Conservation (phyloP, 164 flowering plant species). For the Houttuynia cordata region DNA sequence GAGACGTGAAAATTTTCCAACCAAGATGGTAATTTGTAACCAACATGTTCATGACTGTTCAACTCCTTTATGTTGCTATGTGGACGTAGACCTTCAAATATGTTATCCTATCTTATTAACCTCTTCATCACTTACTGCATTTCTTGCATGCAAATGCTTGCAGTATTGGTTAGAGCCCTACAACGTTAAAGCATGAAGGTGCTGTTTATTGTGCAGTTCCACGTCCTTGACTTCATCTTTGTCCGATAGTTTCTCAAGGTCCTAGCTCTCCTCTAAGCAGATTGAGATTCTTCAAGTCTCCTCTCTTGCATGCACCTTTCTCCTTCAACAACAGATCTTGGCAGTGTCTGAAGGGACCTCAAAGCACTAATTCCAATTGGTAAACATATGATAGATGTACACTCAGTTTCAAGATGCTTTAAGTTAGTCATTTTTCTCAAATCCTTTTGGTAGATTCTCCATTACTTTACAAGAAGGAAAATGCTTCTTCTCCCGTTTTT, state of each 20-base stretch:
- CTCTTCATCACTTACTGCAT: no score
- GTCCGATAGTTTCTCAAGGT: background rate
- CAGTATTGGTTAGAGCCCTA: no score
- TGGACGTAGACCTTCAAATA: no score
- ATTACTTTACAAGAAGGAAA: background rate
- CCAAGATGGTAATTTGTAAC: no score
- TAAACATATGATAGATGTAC: background rate
- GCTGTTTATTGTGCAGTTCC: background rate
- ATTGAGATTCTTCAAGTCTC: background rate
- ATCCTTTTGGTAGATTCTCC: background rate
- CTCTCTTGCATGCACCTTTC: background rate
- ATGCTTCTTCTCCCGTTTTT: no score
- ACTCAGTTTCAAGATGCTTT: constrained; percentile 1
- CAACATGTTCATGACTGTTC: no score
- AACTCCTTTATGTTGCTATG: no score
- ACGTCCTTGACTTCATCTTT: background rate
- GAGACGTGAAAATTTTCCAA: no score
- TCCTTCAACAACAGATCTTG: background rate
- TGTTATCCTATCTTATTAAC: no score
- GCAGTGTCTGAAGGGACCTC: background rate
- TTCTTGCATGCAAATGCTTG: no score
- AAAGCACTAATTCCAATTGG: background rate
- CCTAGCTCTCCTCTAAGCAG: background rate
- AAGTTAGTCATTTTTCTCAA: constrained; percentile 4
- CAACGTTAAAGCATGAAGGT: background rate